A percentile compares a stretch with the other conserved stretches of the same genome.
These are phyloP conservation scores for Nicotiana noctiflora DNA, from an alignment of 257 asterid species.

Conservation along the genomic window DNA sequence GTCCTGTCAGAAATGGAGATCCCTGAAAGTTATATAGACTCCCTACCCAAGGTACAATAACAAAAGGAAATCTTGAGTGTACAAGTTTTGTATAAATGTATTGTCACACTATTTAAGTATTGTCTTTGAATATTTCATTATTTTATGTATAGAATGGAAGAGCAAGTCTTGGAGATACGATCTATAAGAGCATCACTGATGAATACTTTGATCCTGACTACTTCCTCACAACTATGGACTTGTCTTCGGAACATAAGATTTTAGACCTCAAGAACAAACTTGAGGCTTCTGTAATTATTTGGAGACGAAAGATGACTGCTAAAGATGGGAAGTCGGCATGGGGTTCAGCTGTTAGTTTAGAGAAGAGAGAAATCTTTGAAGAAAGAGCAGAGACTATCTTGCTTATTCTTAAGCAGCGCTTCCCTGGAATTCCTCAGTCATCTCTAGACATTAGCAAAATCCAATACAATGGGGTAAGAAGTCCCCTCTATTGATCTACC, in stretches of 20 bases:
- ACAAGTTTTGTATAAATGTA: not conserved
- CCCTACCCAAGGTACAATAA: constrained; percentile 73
- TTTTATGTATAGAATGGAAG: constrained; percentile 45
- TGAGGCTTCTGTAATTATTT: constrained; percentile 67
- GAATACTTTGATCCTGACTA: constrained; percentile 61
- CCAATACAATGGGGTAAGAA: constrained; percentile 58
- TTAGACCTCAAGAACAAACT: constrained; percentile 57
- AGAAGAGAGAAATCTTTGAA: constrained; percentile 69
- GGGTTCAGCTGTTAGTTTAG: constrained; percentile 54
- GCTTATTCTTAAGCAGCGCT: constrained; percentile 61
- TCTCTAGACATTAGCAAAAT: constrained; percentile 82
- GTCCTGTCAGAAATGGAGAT: constrained; percentile 68
- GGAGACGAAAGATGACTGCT: constrained; percentile 57
- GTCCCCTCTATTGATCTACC: not conserved
- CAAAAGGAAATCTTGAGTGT: not conserved
- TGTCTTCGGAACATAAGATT: constrained; percentile 58
- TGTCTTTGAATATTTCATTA: not conserved
- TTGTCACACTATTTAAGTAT: not conserved
- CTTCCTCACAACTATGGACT: constrained; percentile 38
- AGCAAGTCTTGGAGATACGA: constrained; percentile 60
- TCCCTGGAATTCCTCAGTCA: constrained; percentile 87
- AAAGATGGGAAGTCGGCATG: constrained; percentile 65
- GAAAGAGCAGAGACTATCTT: constrained; percentile 72
- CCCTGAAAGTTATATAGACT: constrained; percentile 75
- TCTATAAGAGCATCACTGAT: constrained; percentile 62